A percentile compares a stretch with the other conserved stretches of the same genome.
Conservation (phyloP, 176 grass and related monocot genomes). For the Pharus latifolius region DNA sequence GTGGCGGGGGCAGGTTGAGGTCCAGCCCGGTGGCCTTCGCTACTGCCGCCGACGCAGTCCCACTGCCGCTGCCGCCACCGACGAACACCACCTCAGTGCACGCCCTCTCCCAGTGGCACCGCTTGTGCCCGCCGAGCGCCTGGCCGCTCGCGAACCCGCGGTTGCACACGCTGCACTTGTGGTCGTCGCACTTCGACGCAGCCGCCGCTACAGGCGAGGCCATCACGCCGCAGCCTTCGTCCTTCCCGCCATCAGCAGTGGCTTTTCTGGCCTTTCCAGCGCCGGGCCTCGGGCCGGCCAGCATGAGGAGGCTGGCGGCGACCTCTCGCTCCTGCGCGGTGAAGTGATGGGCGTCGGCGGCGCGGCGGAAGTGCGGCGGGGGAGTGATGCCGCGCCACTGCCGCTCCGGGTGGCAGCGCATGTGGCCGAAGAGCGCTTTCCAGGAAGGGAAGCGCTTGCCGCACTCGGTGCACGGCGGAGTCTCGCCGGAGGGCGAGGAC, state of each 20-base stretch:
- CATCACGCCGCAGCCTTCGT: not conserved
- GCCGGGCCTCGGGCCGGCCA: not conserved
- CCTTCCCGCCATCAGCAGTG: not conserved
- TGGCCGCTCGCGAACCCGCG: conserved; percentile 48
- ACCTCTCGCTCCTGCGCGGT: conserved; percentile 17
- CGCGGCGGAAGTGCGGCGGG: not conserved
- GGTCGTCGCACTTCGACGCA: not conserved
- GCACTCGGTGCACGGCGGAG: conserved; percentile 45
- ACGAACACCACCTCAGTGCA: not conserved
- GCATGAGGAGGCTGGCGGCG: conserved; percentile 17
- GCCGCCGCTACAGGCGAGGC: not conserved
- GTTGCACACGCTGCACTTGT: conserved; percentile 29
- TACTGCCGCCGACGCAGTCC: not conserved
- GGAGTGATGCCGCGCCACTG: conserved; percentile 51
- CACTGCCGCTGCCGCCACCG: not conserved
- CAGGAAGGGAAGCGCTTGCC: conserved; percentile 28
- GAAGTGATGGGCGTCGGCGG: not conserved
- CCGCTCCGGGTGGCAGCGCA: conserved; percentile 67
- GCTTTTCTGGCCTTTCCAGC: not conserved
- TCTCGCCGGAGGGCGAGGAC: not conserved
- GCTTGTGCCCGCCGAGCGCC: conserved; percentile 69
- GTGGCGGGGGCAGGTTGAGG: conserved; percentile 26
- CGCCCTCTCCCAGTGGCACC: conserved; percentile 28
- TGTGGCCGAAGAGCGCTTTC: conserved; percentile 71
- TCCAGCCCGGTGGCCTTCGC: conserved; percentile 1